Base-by-base conservation (phyloP, 805 yeast genomes). In the Yarrowia deformans region DNA sequence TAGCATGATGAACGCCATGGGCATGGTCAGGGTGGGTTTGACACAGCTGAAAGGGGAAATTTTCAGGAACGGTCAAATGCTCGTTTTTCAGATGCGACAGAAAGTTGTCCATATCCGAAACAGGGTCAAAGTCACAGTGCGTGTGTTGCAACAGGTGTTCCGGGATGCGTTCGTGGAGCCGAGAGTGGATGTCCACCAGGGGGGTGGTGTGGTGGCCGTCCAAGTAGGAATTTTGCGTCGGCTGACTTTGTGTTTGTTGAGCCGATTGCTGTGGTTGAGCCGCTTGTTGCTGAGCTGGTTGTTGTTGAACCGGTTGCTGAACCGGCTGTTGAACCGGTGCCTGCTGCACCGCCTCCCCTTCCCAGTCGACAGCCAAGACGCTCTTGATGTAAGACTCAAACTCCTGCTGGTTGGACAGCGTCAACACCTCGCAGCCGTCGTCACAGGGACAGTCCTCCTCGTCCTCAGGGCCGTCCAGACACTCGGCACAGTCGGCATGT, bases 11-110 rank as follows among this genome's bases (percentile, higher is more conserved):
- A 7, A 43, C 64, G 3, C 64, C 64, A 18, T 60, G 50, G 34
- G 50, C 66, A 18, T 60, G 66, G 52, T 45, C 66, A 3, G 66
- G 66, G 16, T 63, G 68, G 3, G 68, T 63, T 8, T 63, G 68
- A 16, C 68, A 63, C 5, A 63, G 48, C 48, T 63, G 68, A 7
- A 63, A 63, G n/a, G 56, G 67, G 8, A 60, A 46, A 16, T 46
- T 45, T 18, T 60, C 66, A 0, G 66, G 66, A 39, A 60, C 56
- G 1, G 68, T 16, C 23, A 49, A 23, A 39, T 63, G 68, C 39
- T 63, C 68, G 39, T 48, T 63, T 29, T 48, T 48, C 35, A 63
- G 23, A 39, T 63, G 68, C 35, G 45, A 39, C 45, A 63, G 37
- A 39, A 63, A 63, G 18, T 39, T 49, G 48, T 63, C 68, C 68